Evolutionary conservation across 176 grass and related monocot genomes (phyloP), one percentile per base, ranked within the genome.

Genomic region (Chloris gayana): DNA sequence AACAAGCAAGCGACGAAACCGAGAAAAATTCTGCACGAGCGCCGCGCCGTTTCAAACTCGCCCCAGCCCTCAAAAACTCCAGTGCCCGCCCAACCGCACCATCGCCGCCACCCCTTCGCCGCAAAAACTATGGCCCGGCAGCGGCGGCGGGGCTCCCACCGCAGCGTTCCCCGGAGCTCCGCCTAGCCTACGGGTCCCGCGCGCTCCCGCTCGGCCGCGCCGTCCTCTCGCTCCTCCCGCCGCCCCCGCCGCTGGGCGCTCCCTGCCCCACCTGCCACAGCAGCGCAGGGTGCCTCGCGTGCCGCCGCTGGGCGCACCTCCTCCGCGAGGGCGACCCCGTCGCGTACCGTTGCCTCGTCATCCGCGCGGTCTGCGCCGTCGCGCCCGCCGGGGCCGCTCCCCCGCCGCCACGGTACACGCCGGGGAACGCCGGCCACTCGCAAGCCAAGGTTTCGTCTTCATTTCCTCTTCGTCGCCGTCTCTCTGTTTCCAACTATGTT

Each of bases 341-440:
- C 31, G 62, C 81, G 32, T 88, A 88, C 64, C 87, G 87, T 63
- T 44, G 42, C 51, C 87, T 84, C 70, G 19, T 88, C 53, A 88
- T 76, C 32, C 87, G 87, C 11, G 87, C 87, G 34, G 19, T 88
- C 54, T 88, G 87, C 70, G 87, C 70, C 53, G 4, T 84, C 14
- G 24, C 42, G 24, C 62, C 70, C 3, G 4, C 33, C 14, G 44
- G 21, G 37, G 31, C 31, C 42, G 70, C 63, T 11, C 76, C 81
- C 13, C 63, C 64, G 63, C 87, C 87, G 39, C 81, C 87, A 42
- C 69, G 21, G 26, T 79, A 84, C 82, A 88, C 87, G 33, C 70
- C 70, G 6, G 81, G 87, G 24, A 75, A 70, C 54, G 44, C 51
- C 70, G 87, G 82, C 7, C 51, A 63, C 76, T 70, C 87, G 21